Conservation (phyloP, 202 grass and related monocot species). For the Zoysia matrella region DNA sequence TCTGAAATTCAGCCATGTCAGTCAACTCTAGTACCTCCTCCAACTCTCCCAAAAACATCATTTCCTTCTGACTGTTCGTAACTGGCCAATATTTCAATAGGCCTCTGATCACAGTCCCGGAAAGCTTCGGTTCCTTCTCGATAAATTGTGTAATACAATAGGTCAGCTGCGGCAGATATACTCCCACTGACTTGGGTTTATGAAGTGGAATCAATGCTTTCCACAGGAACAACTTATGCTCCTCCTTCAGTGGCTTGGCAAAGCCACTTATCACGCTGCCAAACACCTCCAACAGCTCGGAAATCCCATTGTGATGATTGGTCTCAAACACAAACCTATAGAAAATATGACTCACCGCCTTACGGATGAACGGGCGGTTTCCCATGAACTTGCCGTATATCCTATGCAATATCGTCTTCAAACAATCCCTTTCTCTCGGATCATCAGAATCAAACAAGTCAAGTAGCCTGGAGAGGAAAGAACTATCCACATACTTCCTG, state of each 20-base stretch:
- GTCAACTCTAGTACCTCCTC: slow-evolving; percentile 87
- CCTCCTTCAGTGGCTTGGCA: no score
- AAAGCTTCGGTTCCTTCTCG: slow-evolving; percentile 61
- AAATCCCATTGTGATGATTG: no score
- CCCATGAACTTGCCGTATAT: slow-evolving; percentile 96
- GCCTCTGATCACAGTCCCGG: slow-evolving; percentile 64
- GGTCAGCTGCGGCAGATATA: slow-evolving; percentile 82
- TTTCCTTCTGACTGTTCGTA: slow-evolving; percentile 95
- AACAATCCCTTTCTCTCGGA: slow-evolving; percentile 81
- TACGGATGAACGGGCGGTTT: slow-evolving; percentile 81
- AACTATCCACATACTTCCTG: slow-evolving; percentile 78
- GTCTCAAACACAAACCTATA: slow-evolving; percentile 17
- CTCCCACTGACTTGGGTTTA: slow-evolving; percentile 75
- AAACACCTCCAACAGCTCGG: no score
- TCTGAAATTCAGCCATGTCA: slow-evolving; percentile 90
- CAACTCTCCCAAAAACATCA: slow-evolving; percentile 97
- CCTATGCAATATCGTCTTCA: slow-evolving; percentile 85
- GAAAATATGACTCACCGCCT: slow-evolving; percentile 91
- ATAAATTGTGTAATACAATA: slow-evolving; percentile 95
- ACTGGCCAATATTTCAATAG: slow-evolving; percentile 91
- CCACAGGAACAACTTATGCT: slow-evolving; percentile 32
- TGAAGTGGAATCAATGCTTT: slow-evolving; percentile 84
- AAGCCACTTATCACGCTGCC: no score
- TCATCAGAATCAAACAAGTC: slow-evolving; percentile 92
- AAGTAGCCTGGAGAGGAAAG: slow-evolving; percentile 70